A percentile compares a stretch with the other conserved stretches of the same genome.
Conservation (phyloP, 2,329 filamentous ascomycete genomes). For the Colletotrichum tanaceti region DNA sequence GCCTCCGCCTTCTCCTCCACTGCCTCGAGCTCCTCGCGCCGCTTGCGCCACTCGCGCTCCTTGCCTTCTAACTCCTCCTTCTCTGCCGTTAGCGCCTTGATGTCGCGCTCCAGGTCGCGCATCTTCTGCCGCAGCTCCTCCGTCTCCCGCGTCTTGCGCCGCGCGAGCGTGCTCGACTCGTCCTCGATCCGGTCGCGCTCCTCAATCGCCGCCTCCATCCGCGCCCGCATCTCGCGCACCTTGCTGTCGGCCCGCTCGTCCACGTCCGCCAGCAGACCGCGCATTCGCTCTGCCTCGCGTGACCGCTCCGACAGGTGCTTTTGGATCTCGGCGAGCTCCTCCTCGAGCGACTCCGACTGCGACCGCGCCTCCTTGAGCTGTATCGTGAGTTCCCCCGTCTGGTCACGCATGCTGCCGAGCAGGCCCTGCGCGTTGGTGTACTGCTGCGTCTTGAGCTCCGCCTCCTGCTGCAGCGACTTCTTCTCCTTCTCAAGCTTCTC, state of each 20-base stretch:
- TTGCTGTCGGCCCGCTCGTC: conserved; percentile 84
- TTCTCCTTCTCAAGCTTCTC: conserved; percentile 76
- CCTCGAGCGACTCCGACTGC: conserved; percentile 86
- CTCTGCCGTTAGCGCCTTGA: conserved; percentile 77
- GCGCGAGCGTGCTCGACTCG: conserved; percentile 81
- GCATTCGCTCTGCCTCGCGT: conserved; percentile 94
- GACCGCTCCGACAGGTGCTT: conserved; percentile 87
- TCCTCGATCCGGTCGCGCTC: conserved; percentile 94
- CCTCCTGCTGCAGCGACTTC: conserved; percentile 77
- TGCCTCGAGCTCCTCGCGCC: conserved; percentile 80
- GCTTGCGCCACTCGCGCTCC: conserved; percentile 79
- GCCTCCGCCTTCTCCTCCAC: conserved; percentile 74
- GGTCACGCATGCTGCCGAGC: conserved; percentile 92
- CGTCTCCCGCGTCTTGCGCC: conserved; percentile 82
- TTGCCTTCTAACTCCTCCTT: conserved; percentile 80
- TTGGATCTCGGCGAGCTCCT: conserved; percentile 91
- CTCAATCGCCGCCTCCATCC: conserved; percentile 90
- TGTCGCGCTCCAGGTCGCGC: conserved; percentile 82
- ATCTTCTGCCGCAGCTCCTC: conserved; percentile 86
- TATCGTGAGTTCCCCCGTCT: conserved; percentile 86
- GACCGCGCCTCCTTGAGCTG: conserved; percentile 91
- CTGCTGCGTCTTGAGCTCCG: conserved; percentile 85
- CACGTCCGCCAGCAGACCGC: conserved; percentile 85
- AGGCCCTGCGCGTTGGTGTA: conserved; percentile 87
- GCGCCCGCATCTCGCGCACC: conserved; percentile 87